Conservation (phyloP, 495 filamentous ascomycete genomes). For the Aspergillus cavernicola region DNA sequence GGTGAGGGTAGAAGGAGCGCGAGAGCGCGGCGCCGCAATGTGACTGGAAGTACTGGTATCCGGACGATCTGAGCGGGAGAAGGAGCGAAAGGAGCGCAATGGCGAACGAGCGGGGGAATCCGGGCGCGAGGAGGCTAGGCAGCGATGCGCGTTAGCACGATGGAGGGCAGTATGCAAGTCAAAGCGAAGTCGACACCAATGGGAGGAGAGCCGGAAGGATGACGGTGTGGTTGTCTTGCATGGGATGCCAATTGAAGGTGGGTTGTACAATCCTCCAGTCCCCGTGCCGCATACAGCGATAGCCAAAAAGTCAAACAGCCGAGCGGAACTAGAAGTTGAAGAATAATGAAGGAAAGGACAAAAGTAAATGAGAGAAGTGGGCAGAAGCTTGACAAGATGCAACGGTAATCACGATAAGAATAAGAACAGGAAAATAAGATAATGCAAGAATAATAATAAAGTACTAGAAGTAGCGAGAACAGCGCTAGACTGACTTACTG, state of each 20-base stretch:
- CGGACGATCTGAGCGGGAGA: constrained; percentile 33
- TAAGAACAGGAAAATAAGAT: constrained; percentile 11
- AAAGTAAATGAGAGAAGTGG: background rate
- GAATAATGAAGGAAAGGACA: background rate
- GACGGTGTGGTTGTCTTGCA: constrained; percentile 15
- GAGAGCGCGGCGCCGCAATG: constrained; percentile 24
- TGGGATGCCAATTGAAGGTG: constrained; percentile 5
- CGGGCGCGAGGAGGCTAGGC: constrained; percentile 30
- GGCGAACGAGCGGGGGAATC: constrained; percentile 36
- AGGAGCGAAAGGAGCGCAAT: constrained; percentile 27
- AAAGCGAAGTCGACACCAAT: constrained; percentile 16
- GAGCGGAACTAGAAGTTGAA: constrained; percentile 7
- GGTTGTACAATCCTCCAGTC: constrained; percentile 4
- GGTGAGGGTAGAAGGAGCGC: constrained; percentile 26
- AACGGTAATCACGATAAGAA: constrained; percentile 9
- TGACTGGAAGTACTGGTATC: constrained; percentile 28
- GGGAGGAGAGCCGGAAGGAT: constrained; percentile 1
- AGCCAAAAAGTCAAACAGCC: constrained; percentile 1
- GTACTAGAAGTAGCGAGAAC: constrained; percentile 11
- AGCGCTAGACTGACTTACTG: constrained; percentile 31
- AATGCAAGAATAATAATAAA: constrained; percentile 8
- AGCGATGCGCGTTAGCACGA: constrained; percentile 14
- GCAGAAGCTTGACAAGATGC: constrained; percentile 5
- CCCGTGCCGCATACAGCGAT: constrained; percentile 10
- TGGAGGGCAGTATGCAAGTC: constrained; percentile 15